Conservation (phyloP, 768 basidiomycete genomes). For the Steccherinum ochraceum region DNA sequence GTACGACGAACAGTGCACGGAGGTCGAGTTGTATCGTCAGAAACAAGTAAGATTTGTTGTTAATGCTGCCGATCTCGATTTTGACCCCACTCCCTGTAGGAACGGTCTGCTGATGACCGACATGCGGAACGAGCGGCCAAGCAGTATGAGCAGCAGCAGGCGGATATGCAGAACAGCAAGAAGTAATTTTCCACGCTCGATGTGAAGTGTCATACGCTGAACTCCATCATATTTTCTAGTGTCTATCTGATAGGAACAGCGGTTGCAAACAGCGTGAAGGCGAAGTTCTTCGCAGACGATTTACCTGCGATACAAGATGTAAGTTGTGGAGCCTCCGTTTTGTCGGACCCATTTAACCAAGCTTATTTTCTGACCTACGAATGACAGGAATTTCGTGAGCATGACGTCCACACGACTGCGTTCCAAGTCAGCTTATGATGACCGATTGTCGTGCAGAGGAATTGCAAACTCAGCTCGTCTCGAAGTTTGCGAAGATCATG, state of each 20-base stretch:
- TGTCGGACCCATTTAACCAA: conserved; percentile 6
- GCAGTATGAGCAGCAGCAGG: conserved; percentile 70
- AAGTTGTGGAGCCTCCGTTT: conserved; percentile 24
- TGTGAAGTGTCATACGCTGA: conserved; percentile 1
- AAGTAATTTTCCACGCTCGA: conserved; percentile 42
- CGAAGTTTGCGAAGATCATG: conserved; percentile 48
- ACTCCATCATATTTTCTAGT: conserved; percentile 30
- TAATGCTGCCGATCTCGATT: conserved; percentile 2
- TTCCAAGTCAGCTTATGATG: background rate
- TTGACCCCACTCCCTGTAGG: conserved; percentile 32
- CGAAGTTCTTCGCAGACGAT: conserved; percentile 65
- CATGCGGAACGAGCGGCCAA: conserved; percentile 69
- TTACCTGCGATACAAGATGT: conserved; percentile 70
- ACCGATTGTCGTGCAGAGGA: conserved; percentile 38
- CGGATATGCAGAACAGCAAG: conserved; percentile 77
- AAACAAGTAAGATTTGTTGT: conserved; percentile 53
- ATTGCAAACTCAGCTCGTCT: conserved; percentile 61
- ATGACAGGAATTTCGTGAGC: conserved; percentile 72
- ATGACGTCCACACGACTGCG: background rate
- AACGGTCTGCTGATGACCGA: conserved; percentile 62
- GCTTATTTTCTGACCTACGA: conserved; percentile 13
- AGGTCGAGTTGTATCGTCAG: conserved; percentile 68
- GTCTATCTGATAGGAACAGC: conserved; percentile 66
- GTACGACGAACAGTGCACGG: conserved; percentile 77
- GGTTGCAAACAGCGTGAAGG: conserved; percentile 63